phyloP scores from a whole-genome alignment of 305 asterid species.

The Solanum hybrid region DNA sequence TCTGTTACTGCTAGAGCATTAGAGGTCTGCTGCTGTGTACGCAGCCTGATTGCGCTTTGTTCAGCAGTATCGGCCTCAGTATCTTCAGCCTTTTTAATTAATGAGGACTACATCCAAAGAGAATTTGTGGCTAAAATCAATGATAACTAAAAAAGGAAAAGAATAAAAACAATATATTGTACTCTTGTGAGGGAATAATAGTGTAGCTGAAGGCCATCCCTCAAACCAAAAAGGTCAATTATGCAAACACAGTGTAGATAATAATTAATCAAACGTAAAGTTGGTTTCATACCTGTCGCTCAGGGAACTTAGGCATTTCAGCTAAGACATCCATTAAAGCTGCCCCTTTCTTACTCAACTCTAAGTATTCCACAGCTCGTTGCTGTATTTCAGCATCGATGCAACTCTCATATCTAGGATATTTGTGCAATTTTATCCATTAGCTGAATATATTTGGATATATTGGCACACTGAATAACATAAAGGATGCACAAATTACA shows the following conservation, averaged over 20 bases:
- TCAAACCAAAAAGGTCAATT: neutral
- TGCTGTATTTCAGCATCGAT: constrained; percentile 98
- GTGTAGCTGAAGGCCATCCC: neutral
- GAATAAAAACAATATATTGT: neutral
- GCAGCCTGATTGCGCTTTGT: constrained; percentile 86
- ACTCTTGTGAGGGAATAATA: neutral
- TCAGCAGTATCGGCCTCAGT: constrained; percentile 94
- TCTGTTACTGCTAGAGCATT: constrained; percentile 73
- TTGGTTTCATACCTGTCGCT: constrained; percentile 63
- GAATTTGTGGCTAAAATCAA: neutral
- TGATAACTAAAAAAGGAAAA: neutral
- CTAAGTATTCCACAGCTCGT: constrained; percentile 93
- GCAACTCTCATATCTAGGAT: constrained; percentile 81
- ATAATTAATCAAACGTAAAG: neutral
- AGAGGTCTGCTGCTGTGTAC: constrained; percentile 78
- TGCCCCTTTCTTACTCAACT: constrained; percentile 91
- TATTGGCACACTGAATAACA: neutral
- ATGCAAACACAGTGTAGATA: neutral
- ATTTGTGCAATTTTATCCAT: constrained; percentile 7
- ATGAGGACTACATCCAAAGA: constrained; percentile 45
- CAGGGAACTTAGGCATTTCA: constrained; percentile 99
- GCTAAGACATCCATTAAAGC: constrained; percentile 89
- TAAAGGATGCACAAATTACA: neutral
- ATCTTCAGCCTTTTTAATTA: constrained; percentile 83
- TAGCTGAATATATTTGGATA: neutral